Percentiles rank a stretch among this genome's conserved stretches.
These are phyloP conservation scores for Bolboschoenus planiculmis DNA, from an alignment of 176 grass and related monocot genomes.

Conservation along the genomic window DNA sequence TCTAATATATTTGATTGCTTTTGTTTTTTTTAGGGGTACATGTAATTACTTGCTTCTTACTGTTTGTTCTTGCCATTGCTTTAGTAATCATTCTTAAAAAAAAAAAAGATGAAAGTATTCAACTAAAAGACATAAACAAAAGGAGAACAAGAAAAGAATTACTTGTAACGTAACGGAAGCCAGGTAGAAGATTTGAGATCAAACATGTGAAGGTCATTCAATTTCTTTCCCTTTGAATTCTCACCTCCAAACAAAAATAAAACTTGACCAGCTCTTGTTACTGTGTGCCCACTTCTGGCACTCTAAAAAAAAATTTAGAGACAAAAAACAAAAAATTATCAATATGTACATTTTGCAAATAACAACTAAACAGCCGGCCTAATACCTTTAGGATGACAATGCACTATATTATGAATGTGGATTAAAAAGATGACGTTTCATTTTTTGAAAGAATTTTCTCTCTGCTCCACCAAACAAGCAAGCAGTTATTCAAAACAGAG, in stretches of 20 bases:
- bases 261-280: conserved; percentile 73
- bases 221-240: conserved; percentile 77
- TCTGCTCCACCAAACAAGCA: not conserved
- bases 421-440: not conserved
- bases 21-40: no score
- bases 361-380: not conserved
- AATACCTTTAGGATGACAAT: not conserved
- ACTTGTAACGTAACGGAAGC: conserved; percentile 99
- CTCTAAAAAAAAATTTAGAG: conserved; percentile 41
- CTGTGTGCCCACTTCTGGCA: conserved; percentile 82
- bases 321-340: not conserved
- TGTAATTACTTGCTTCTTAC: no score
- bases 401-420: not conserved
- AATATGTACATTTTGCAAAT: not conserved
- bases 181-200: conserved; percentile 91
- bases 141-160: conserved; percentile 30
- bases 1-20: not conserved
- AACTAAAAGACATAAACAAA: not conserved
- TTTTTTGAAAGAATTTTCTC: not conserved
- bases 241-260: conserved; percentile 94
- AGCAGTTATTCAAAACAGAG: not conserved
- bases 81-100: conserved; percentile 2
- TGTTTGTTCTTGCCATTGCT: conserved; percentile 13
- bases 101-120: not conserved
- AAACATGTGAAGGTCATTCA: conserved; percentile 98